Conservation (phyloP, 371 early-diverging fungal genomes). For the Mortierella sp. region DNA sequence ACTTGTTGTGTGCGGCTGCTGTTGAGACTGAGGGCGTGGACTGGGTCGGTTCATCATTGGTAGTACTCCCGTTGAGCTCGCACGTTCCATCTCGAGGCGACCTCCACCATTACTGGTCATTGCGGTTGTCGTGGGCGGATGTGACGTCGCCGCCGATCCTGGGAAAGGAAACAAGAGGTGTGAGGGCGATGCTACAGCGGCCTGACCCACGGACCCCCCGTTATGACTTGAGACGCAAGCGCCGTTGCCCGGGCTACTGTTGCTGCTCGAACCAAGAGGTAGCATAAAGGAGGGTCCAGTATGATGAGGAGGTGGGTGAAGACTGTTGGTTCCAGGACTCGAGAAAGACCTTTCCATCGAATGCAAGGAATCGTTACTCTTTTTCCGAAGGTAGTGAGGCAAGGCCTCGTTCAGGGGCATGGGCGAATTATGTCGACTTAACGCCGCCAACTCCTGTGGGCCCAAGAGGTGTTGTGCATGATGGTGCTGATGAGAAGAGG, state of each 20-base stretch:
- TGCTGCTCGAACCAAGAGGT: constrained; percentile 17
- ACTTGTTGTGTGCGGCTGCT: constrained; percentile 2
- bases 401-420: constrained; percentile 49
- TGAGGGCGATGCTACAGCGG: constrained; percentile 24
- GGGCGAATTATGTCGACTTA: constrained; percentile 44
- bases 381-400: constrained; percentile 41
- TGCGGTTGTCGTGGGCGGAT: neutral
- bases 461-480: constrained; percentile 42
- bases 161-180: constrained; percentile 38
- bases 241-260: neutral
- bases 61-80: constrained; percentile 25
- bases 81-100: constrained; percentile 37
- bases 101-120: neutral
- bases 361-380: constrained; percentile 21
- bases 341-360: constrained; percentile 56
- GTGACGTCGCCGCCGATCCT: constrained; percentile 8
- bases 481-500: constrained; percentile 10
- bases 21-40: neutral
- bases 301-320: constrained; percentile 8
- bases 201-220: neutral
- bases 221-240: neutral
- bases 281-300: constrained; percentile 39
- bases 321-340: constrained; percentile 29
- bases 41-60: constrained; percentile 25
- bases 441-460: constrained; percentile 40